Percentiles rank a stretch among this genome's conserved stretches.
phyloP scores from a whole-genome alignment of 768 basidiomycete genomes.

The Pholiota molesta region DNA sequence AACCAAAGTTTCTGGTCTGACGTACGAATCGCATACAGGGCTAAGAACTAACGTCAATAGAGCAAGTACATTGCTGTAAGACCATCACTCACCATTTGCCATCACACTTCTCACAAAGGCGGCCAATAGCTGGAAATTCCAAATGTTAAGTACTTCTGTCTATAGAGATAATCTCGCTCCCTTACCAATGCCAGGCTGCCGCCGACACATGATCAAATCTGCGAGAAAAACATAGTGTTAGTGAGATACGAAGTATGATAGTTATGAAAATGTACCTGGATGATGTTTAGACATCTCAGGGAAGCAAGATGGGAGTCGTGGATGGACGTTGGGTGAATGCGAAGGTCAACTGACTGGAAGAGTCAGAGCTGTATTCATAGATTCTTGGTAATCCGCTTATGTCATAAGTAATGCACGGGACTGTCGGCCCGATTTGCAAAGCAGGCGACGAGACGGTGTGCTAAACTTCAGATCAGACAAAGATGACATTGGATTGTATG shows the following conservation, averaged over 20 bases:
- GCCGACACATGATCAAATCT: slow-evolving; percentile 99
- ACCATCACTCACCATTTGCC: slow-evolving; percentile 86
- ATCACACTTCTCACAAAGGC: slow-evolving; percentile 98
- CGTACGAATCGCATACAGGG: slow-evolving; percentile 98
- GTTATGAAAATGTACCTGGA: slow-evolving; percentile 54
- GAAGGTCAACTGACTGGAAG: not conserved
- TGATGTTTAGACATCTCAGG: slow-evolving; percentile 85
- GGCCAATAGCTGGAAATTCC: slow-evolving; percentile 77
- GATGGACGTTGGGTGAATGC: not conserved
- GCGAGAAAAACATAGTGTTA: slow-evolving; percentile 11
- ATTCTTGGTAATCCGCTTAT: slow-evolving; percentile 5
- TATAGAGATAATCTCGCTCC: slow-evolving; percentile 1
- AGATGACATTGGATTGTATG: slow-evolving; percentile 5
- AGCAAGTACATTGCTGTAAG: not conserved
- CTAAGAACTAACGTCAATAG: slow-evolving; percentile 40
- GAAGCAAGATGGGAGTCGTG: not conserved
- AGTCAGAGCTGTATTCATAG: not conserved
- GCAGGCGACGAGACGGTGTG: too few relatives aligned
- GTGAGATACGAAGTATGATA: not conserved
- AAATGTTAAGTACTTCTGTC: not conserved
- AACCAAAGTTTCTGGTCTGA: slow-evolving; percentile 96
- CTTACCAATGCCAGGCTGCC: slow-evolving; percentile 94
- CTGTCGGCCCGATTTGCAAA: not conserved
- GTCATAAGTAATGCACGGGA: slow-evolving; percentile 1
- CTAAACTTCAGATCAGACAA: not conserved